A percentile compares a stretch with the other conserved stretches of the same genome.
These are phyloP conservation scores for Anaeromyces robustus DNA, from an alignment of 192 early-diverging fungal species.

Conservation along the genomic window DNA sequence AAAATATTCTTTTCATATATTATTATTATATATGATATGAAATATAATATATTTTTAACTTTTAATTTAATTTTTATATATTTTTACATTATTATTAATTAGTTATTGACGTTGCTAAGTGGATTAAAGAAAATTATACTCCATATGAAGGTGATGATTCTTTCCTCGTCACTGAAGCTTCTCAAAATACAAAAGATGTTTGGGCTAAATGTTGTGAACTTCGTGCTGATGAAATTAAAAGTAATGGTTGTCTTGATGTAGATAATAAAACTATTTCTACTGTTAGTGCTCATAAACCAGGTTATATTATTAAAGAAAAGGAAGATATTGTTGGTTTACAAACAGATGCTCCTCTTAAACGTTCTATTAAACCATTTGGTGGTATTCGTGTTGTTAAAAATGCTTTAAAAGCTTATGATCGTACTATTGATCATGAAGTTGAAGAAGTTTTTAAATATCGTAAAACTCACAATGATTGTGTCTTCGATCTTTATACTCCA, in stretches of 20 bases:
- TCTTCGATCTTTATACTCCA: conserved; percentile 7
- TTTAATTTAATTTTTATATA: too few relatives aligned
- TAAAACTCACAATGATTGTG: conserved; percentile 9
- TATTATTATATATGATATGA: too few relatives aligned
- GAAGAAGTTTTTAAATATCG: conserved; percentile 10
- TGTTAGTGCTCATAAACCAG: neutral
- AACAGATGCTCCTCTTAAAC: conserved; percentile 9
- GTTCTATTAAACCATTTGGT: conserved; percentile 7
- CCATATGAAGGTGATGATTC: too few relatives aligned
- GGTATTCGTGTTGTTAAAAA: conserved; percentile 5
- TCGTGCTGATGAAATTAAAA: too few relatives aligned
- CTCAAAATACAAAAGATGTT: too few relatives aligned
- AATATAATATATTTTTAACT: too few relatives aligned
- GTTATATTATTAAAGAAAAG: conserved; percentile 9
- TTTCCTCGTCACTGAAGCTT: too few relatives aligned
- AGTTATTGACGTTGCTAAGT: too few relatives aligned
- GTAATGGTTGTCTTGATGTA: conserved; percentile 1
- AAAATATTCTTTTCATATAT: too few relatives aligned
- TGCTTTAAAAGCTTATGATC: conserved; percentile 4
- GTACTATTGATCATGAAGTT: conserved; percentile 2
- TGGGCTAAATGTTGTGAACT: too few relatives aligned
- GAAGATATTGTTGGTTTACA: conserved; percentile 10
- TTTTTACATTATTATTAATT: too few relatives aligned
- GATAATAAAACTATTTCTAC: conserved; percentile 7
- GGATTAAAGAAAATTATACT: too few relatives aligned